Base-by-base conservation (phyloP, 2,329 filamentous ascomycete genomes). In the Cytospora mali region DNA sequence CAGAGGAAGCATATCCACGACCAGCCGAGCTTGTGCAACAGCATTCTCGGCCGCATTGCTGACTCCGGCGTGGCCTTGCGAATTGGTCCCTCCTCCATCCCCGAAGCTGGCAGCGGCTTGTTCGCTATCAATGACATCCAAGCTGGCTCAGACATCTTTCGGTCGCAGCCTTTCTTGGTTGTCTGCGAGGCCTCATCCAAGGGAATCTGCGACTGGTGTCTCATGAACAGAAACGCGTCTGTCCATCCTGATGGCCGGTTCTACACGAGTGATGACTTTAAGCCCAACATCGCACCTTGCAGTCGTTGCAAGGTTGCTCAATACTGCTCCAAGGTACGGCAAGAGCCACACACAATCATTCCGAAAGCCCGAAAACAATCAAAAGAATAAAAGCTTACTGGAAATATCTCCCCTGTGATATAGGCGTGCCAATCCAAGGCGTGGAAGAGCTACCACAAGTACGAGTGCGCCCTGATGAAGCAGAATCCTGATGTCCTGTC, bases 391-490 rank as follows among this genome's bases (percentile, higher is more conserved):
- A 48, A n/a, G 27, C 13, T 54, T 35, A 14, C 52, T 62, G 18
- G 58, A 23, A 28, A 21, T 35, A 6, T 9, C 25, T 33, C 4
- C 14, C 7, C 29, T 7, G 6, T 25, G 6, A n/a, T 29, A 6
- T 29, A 74, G 71, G 31, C 65, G 21, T 75, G 74, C 58, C 72
- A 74, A 51, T 64, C 64, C 46, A 64, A 64, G 14, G 72, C 72
- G 0, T 74, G 72, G 72, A 59, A 54, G n/a, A 56, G 55, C 3
- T 73, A 70, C 52, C 74, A 75, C 65, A 71, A 67, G 25, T 66
- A 69, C 42, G 74, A 75, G 61, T 75, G 74, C 65, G 58, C 62
- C 21, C 27, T 71, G 0, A 62, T 75, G 33, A 58, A 59, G 25
- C 52, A 67, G 6, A 53, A 39, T 4, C 68, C 69, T 1, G 23